Evolutionary conservation across 345 rosid genomes (phyloP), one percentile per base, ranked within the genome.

Genomic region (Moricandia moricandioides): DNA sequence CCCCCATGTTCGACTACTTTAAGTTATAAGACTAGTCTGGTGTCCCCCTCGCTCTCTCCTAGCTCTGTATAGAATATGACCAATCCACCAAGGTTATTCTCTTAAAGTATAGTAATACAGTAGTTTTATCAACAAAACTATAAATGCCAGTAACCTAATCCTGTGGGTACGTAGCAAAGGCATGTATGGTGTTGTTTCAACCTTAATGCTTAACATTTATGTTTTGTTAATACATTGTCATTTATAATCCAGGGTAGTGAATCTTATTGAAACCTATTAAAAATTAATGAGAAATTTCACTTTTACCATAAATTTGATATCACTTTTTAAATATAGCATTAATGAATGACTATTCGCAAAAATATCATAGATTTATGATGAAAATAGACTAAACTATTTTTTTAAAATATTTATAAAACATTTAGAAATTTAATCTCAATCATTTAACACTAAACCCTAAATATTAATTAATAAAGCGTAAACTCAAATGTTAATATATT

Each of bases 1-100:
- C 14, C 54, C 35, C 31, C 61, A 47, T 75, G 62, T 34, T 67
- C 72, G 33, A 73, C 33, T 73, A 24, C 6, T 65, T 52, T 65
- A 27, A 30, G 43, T 73, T 56, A 30, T 43, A 43, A 66, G 13
- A 75, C 40, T 31, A 18, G 0, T 21, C 58, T 59, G 60, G 61
- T 33, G 61, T 33, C 66, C 72, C 71, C 71, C 66, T 7, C 45
- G 14, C 12, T 63, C 21, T 64, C 43, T 37, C 55, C 21, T 39
- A 31, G 35, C 45, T 60, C 9, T 9, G 45, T 72, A 52, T 51
- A 51, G 34, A 26, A 31, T 34, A 10, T 26, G 70, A 39, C 21
- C 31, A 64, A 54, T 64, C 70, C 63, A 72, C 12, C 52, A 72
- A 34, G 6, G 12, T 11, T 27, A 52, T 17, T 63, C n/a, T 31